phyloP scores from a whole-genome alignment of 352 stramenopile genomes.

The Globisporangium heterothallicum region DNA sequence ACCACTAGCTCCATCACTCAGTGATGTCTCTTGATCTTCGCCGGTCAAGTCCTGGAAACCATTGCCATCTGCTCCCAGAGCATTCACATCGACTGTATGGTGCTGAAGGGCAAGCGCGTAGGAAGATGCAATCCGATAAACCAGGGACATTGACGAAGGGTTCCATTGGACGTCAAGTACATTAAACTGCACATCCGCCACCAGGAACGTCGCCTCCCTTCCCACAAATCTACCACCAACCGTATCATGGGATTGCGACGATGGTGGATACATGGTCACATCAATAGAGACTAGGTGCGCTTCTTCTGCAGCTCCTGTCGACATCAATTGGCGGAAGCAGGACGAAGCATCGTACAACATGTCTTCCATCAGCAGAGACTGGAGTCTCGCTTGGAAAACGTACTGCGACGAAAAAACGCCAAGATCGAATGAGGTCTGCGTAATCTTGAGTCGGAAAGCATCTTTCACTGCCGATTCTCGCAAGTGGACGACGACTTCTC shows the following conservation, averaged over 20 bases:
- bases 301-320: constrained; percentile 28
- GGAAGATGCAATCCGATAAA: constrained; percentile 63
- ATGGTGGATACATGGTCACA: constrained; percentile 31
- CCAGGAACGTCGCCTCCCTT: constrained; percentile 21
- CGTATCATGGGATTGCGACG: constrained; percentile 3
- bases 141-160: constrained; percentile 67
- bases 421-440: constrained; percentile 42
- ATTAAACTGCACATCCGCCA: constrained; percentile 60
- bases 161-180: constrained; percentile 82
- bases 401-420: constrained; percentile 42
- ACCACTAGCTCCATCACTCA: not conserved
- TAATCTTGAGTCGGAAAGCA: constrained; percentile 43
- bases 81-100: constrained; percentile 15
- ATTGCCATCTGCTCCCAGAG: constrained; percentile 1
- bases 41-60: not conserved
- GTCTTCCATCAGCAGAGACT: constrained; percentile 65
- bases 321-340: constrained; percentile 60
- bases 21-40: not conserved
- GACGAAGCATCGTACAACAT: constrained; percentile 46
- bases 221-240: not conserved
- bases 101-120: constrained; percentile 53
- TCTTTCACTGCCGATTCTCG: constrained; percentile 40
- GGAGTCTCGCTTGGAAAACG: constrained; percentile 40
- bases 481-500: constrained; percentile 47
- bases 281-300: constrained; percentile 47